Evolutionary conservation across 2,329 filamentous ascomycete species (phyloP).

Genomic region (Simplicillium aogashimaense): DNA sequence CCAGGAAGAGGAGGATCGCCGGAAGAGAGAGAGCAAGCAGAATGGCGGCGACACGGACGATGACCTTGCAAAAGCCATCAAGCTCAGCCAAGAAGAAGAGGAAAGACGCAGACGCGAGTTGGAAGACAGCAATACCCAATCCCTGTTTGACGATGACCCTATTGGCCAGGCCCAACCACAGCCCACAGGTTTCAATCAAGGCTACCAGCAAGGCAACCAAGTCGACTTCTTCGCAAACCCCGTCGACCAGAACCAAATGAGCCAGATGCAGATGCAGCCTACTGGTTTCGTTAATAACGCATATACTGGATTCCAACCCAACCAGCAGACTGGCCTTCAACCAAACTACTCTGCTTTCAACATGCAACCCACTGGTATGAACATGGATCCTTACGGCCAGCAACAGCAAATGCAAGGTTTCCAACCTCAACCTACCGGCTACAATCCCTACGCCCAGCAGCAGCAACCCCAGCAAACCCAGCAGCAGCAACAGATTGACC

Average conservation of each 20-base stretch:
- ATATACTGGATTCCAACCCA: conserved; percentile 41
- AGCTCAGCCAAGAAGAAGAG: conserved; percentile 89
- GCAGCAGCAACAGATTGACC: conserved; percentile 40
- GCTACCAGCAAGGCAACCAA: conserved; percentile 91
- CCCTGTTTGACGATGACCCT: conserved; percentile 79
- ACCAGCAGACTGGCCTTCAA: conserved; percentile 38
- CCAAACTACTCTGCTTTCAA: conserved; percentile 59
- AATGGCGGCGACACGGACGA: conserved; percentile 63
- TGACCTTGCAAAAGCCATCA: conserved; percentile 89
- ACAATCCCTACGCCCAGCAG: conserved; percentile 41
- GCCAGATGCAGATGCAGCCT: conserved; percentile 65
- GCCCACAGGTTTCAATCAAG: conserved; percentile 87
- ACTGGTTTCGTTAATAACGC: conserved; percentile 59
- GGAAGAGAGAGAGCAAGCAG: conserved; percentile 57
- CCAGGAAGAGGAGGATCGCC: conserved; percentile 83
- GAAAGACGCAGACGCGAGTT: conserved; percentile 78
- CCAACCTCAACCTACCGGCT: conserved; percentile 42
- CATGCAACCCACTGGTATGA: conserved; percentile 53
- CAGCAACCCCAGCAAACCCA: conserved; percentile 20
- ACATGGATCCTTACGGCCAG: conserved; percentile 60
- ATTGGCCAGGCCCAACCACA: conserved; percentile 55
- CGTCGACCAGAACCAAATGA: conserved; percentile 65
- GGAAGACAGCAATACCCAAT: conserved; percentile 73
- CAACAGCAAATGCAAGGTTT: conserved; percentile 36
- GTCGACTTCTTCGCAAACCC: conserved; percentile 98